A percentile compares a stretch with the other conserved stretches of the same genome.
These are phyloP conservation scores for Calocera viscosa DNA, from an alignment of 768 basidiomycete species.

Conservation along the genomic window DNA sequence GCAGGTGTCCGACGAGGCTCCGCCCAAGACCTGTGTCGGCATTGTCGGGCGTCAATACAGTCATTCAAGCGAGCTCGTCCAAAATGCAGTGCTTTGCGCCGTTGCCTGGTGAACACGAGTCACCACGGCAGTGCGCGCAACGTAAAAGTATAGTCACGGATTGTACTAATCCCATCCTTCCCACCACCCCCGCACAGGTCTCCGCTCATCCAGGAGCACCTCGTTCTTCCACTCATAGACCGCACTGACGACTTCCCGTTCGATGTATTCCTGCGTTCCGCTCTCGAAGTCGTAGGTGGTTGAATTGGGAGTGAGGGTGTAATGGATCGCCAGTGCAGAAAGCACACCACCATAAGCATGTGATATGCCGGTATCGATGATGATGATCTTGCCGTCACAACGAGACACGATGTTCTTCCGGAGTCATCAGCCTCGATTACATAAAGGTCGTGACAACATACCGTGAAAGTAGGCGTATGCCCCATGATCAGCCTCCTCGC, in stretches of 20 bases:
- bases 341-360: slow-evolving; percentile 90
- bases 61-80: no score
- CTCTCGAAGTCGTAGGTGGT: not conserved
- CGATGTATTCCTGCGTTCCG: slow-evolving; percentile 1
- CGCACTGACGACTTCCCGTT: not conserved
- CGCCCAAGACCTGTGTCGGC: no score
- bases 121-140: not conserved
- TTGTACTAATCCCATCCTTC: not conserved
- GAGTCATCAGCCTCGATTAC: not conserved
- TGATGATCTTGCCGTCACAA: slow-evolving; percentile 84
- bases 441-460: slow-evolving; percentile 22
- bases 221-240: slow-evolving; percentile 6
- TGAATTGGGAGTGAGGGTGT: slow-evolving; percentile 52
- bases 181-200: not conserved
- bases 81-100: no score
- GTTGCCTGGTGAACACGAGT: not conserved
- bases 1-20: no score
- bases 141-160: not conserved
- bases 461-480: slow-evolving; percentile 83
- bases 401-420: slow-evolving; percentile 62
- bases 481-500: slow-evolving; percentile 90
- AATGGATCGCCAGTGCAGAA: slow-evolving; percentile 77
- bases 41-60: no score
- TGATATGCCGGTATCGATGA: slow-evolving; percentile 98
- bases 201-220: not conserved